These are phyloP conservation scores for Amanita phalloides DNA, from an alignment of 768 basidiomycete species.

Conservation along the genomic window DNA sequence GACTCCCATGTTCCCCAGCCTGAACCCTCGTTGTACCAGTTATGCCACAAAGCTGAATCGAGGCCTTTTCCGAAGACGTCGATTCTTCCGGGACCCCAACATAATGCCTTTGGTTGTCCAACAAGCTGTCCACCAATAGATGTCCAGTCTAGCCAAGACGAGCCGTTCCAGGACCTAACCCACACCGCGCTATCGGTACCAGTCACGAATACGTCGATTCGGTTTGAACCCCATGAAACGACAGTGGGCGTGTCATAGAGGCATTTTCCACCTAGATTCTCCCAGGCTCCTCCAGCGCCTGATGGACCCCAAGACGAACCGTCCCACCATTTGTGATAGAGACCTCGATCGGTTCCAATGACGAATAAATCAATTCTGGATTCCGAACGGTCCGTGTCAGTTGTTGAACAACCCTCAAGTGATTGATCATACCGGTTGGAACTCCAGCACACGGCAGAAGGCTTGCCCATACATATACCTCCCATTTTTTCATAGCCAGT, in stretches of 20 bases:
- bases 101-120: not conserved
- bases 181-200: not conserved
- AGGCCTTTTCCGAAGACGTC: not conserved
- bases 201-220: not conserved
- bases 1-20: not conserved
- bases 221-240: not conserved
- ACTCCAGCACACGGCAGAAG: not conserved
- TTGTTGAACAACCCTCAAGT: no score
- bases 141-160: not conserved
- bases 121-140: not conserved
- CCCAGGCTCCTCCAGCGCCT: not conserved
- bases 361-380: no score
- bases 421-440: no score
- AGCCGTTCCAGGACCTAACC: not conserved
- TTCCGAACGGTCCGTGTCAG: no score
- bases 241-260: not conserved
- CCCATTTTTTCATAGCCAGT: conserved; percentile 6
- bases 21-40: not conserved
- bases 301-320: not conserved
- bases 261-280: not conserved
- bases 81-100: not conserved
- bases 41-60: not conserved
- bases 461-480: conserved; percentile 5
- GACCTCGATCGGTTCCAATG: no score
- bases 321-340: not conserved